phyloP scores from a whole-genome alignment of 495 filamentous ascomycete species.

The Hyaloscypha bicolor region DNA sequence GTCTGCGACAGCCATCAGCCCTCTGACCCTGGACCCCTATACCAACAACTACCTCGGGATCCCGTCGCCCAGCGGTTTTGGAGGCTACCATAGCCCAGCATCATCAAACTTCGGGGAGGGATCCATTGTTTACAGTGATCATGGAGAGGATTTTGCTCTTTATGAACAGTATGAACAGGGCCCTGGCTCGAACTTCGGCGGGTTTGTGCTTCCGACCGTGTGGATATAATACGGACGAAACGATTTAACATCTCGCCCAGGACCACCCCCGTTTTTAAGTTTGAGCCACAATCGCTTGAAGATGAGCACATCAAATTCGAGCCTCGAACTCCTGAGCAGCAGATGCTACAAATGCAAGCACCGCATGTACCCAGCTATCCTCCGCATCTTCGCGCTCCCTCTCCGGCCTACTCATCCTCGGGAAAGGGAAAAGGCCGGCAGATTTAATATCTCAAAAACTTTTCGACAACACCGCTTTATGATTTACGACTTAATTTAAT shows the following conservation, averaged over 20 bases:
- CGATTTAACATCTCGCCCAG: conserved; percentile 36
- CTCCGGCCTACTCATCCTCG: conserved; percentile 29
- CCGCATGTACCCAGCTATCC: conserved; percentile 31
- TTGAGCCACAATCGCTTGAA: conserved; percentile 26
- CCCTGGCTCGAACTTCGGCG: conserved; percentile 32
- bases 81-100: conserved; percentile 51
- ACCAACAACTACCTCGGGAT: conserved; percentile 56
- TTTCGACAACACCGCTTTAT: not conserved
- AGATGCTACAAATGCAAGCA: conserved; percentile 17
- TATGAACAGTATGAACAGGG: conserved; percentile 31
- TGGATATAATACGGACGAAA: conserved; percentile 35
- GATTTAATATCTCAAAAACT: conserved; percentile 24
- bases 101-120: conserved; percentile 53
- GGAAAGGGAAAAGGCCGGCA: conserved; percentile 34
- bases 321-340: conserved; percentile 20
- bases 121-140: conserved; percentile 56
- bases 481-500: conserved; percentile 17
- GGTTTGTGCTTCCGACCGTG: conserved; percentile 35
- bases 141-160: conserved; percentile 46
- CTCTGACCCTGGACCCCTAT: conserved; percentile 51
- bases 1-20: conserved; percentile 46
- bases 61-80: conserved; percentile 54
- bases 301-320: conserved; percentile 26
- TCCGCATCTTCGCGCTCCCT: conserved; percentile 18
- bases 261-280: conserved; percentile 29